A percentile compares a stretch with the other conserved stretches of the same genome.
These are phyloP conservation scores for Sporormia fimetaria DNA, from an alignment of 495 filamentous ascomycete species.

Conservation along the genomic window DNA sequence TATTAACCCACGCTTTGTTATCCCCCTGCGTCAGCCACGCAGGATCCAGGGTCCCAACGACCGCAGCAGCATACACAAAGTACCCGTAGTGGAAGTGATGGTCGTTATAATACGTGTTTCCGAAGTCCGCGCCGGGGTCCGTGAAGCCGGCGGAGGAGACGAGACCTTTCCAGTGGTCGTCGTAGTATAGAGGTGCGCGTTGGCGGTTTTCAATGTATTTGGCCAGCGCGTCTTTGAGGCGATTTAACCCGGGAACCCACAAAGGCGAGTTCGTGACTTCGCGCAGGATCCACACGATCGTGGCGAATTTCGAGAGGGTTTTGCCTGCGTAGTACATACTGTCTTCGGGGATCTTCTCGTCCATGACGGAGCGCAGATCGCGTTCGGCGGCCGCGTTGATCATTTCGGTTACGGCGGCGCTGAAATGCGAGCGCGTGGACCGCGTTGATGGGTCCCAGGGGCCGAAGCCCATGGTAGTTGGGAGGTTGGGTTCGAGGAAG, in stretches of 20 bases:
- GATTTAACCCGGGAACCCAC: constrained; percentile 47
- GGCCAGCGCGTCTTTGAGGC: constrained; percentile 61
- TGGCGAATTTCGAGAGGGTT: constrained; percentile 76
- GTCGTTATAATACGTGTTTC: constrained; percentile 66
- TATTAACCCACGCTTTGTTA: constrained; percentile 72
- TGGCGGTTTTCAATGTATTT: constrained; percentile 66
- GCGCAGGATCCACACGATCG: constrained; percentile 53
- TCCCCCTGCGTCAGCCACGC: constrained; percentile 48
- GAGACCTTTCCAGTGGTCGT: constrained; percentile 63
- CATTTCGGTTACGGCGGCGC: constrained; percentile 35
- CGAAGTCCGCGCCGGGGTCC: constrained; percentile 44
- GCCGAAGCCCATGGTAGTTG: constrained; percentile 57
- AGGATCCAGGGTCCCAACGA: constrained; percentile 70
- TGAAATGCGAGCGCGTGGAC: constrained; percentile 34
- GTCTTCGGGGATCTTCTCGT: constrained; percentile 55
- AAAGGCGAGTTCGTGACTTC: constrained; percentile 48
- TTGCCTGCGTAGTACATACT: constrained; percentile 95
- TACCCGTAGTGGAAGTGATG: constrained; percentile 93
- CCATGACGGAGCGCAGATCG: constrained; percentile 63
- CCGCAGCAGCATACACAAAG: constrained; percentile 78
- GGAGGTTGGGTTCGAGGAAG: constrained; percentile 59
- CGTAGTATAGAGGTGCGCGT: constrained; percentile 57
- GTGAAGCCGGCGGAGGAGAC: constrained; percentile 75
- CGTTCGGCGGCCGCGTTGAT: constrained; percentile 47
- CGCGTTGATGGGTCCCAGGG: constrained; percentile 50